Base-by-base conservation (phyloP, 768 basidiomycete species). In the Suillus occidentalis region DNA sequence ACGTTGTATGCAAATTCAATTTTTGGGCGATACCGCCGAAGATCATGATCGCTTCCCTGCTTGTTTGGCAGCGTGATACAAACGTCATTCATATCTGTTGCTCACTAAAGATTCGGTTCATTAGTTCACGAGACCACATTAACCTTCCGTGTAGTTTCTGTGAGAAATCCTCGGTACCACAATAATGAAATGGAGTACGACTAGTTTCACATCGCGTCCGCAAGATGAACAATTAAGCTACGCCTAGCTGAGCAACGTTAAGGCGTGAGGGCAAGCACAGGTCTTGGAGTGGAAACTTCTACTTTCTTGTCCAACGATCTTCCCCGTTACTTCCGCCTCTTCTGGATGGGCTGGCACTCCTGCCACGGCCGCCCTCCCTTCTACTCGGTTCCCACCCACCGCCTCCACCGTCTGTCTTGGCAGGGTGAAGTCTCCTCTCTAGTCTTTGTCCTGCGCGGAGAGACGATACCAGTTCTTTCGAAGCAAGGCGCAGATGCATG, bases 401-500 rank as follows among this genome's bases (percentile, higher is more conserved):
- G 14, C 85, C 90, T 10, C 89, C 90, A 4, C 80, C 83, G 40
- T 85, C 85, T 12, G 75, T 80, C 71, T 88, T 89, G 14, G 79
- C 70, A 8, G 92, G 92, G 71, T 95, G 84, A 55, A 92, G 72
- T 64, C 90, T 87, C 61, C 94, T 83, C 69, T 95, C 94, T 40
- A 97, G 70, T 49, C 91, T 84, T 75, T 98, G 96, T 16, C 94
- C 93, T 52, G 87, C 88, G 20, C 88, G 86, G 62, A 98, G 80
- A 9, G 90, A 87, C 52, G 85, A 86, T 3, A 94, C 91, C 14
- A 97, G 85, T 13, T 93, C 88, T 73, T 90, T 88, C 37, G 94
- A 92, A 6, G 96, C 92, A 25, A 94, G 84, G 16, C 94, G 89
- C 40, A 98, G 82, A 80, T 98, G 96, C 94, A 98, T 97, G 74